Percentiles rank a stretch among this genome's conserved stretches.
These are phyloP conservation scores for Hanseniaspora thailandica DNA, from an alignment of 805 yeast genomes.

Conservation along the genomic window DNA sequence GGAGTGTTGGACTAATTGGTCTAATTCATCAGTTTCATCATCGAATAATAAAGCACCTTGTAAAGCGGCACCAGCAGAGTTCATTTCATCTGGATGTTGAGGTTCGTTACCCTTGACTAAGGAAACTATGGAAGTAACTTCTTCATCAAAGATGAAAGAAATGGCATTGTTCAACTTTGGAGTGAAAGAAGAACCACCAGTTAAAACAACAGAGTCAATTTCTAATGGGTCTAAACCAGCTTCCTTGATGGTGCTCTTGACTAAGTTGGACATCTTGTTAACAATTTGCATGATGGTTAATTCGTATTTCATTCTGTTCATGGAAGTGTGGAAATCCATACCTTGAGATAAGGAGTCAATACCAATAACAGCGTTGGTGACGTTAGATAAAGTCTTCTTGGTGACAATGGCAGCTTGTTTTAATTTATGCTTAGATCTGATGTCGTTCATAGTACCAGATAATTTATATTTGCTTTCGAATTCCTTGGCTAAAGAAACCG, in stretches of 20 bases:
- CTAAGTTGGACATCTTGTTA: conserved; percentile 62
- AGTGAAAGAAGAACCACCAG: conserved; percentile 85
- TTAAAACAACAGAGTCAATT: conserved; percentile 80
- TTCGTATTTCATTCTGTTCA: conserved; percentile 91
- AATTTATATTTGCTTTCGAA: conserved; percentile 77
- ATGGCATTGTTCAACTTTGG: conserved; percentile 80
- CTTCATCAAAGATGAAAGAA: conserved; percentile 66
- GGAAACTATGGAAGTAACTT: conserved; percentile 53
- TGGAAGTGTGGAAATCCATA: conserved; percentile 78
- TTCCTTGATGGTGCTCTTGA: conserved; percentile 60
- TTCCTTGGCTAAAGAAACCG: conserved; percentile 81
- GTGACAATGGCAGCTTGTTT: conserved; percentile 69
- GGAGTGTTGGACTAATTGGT: conserved; percentile 64
- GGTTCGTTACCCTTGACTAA: conserved; percentile 71
- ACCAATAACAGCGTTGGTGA: conserved; percentile 77
- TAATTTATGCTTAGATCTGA: conserved; percentile 81
- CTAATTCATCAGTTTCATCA: conserved; percentile 65
- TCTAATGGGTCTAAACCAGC: conserved; percentile 78
- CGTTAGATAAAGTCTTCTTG: conserved; percentile 85
- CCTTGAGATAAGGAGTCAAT: conserved; percentile 93
- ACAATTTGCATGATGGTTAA: conserved; percentile 70
- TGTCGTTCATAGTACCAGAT: conserved; percentile 60
- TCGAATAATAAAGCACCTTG: conserved; percentile 79
- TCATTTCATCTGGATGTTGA: conserved; percentile 74
- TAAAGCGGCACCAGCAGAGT: conserved; percentile 90